These are phyloP conservation scores for Candida odintsovae DNA, from an alignment of 805 yeast species.

Conservation along the genomic window DNA sequence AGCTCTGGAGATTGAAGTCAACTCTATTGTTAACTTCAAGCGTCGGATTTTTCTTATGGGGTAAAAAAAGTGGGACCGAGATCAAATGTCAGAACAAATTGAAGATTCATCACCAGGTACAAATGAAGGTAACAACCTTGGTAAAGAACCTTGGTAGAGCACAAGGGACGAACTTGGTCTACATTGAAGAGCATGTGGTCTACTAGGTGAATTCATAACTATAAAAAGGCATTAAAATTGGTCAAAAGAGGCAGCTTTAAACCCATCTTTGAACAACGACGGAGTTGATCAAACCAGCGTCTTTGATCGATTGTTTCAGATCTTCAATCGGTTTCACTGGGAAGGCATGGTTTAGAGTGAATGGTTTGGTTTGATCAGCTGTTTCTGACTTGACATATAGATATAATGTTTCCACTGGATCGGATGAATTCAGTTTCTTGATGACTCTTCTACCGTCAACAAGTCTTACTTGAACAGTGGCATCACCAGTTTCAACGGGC, in stretches of 20 bases:
- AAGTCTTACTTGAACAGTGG: conserved; percentile 74
- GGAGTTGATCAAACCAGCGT: conserved; percentile 73
- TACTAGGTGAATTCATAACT: not conserved
- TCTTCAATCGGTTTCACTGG: conserved; percentile 73
- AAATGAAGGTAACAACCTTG: too few relatives aligned
- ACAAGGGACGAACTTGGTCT: too few relatives aligned
- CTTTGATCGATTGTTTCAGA: conserved; percentile 50
- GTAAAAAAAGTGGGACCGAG: not conserved
- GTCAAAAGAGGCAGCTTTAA: not conserved
- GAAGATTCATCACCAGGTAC: too few relatives aligned
- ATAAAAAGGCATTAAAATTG: not conserved
- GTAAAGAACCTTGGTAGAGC: too few relatives aligned
- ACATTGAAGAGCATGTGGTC: not conserved
- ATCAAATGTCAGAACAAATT: too few relatives aligned
- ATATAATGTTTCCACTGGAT: conserved; percentile 60
- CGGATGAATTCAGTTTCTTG: conserved; percentile 57
- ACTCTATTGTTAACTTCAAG: too few relatives aligned
- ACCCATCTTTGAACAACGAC: conserved; percentile 90
- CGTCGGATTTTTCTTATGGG: not conserved
- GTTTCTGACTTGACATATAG: conserved; percentile 56
- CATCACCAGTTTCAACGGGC: conserved; percentile 46
- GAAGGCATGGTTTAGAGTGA: conserved; percentile 70
- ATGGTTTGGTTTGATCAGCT: conserved; percentile 30
- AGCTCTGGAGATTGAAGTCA: too few relatives aligned
- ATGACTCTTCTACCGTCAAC: conserved; percentile 74